Evolutionary conservation across 2,329 filamentous ascomycete genomes (phyloP), one percentile per base, ranked within the genome.

Genomic region (Calycina marina): DNA sequence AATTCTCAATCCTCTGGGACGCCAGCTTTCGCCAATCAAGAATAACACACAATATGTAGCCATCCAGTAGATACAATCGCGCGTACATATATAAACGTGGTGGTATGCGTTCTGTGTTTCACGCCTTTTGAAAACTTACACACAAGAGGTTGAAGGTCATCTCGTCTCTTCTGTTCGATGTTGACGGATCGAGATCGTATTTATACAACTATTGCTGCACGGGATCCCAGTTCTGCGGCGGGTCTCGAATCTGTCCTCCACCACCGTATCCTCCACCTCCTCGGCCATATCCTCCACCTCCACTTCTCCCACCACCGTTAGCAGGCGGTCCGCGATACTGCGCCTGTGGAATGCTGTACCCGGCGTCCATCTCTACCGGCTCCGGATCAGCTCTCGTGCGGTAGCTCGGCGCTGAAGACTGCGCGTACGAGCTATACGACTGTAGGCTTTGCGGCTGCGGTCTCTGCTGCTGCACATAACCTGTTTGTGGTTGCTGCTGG

Each of bases 191-290:
- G n/a, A n/a, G n/a, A n/a, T n/a, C n/a, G n/a, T n/a, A n/a, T n/a
- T n/a, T n/a, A n/a, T n/a, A n/a, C 16, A 10, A 17, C 14, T 31
- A 44, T 28, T 41, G 37, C 9, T 38, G 40, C 1, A 48, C 46
- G 11, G 46, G 46, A 39, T 48, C 46, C 46, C 46, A 49, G 14
- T 39, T 30, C 28, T 44, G 37, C 11, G 46, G 37, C 11, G 46
- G 45, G 29, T 44, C 40, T 24, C 36, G 34, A 16, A 18, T 8
- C 8, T 22, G 8, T 22, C 20, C 20, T 22, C 20, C n/a, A 22
- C 20, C 20, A 22, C 20, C 20, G 20, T 22, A 22, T 9, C 8
- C n/a, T 8, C 20, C 20, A 9, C 20, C 20, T 22, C n/a, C 8
- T 3, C n/a, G 20, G n/a, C 20, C 20, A 22, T 22, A 22, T 9